These are phyloP conservation scores for Lachnellula willkommii DNA, from an alignment of 2,329 filamentous ascomycete genomes.

Conservation along the genomic window DNA sequence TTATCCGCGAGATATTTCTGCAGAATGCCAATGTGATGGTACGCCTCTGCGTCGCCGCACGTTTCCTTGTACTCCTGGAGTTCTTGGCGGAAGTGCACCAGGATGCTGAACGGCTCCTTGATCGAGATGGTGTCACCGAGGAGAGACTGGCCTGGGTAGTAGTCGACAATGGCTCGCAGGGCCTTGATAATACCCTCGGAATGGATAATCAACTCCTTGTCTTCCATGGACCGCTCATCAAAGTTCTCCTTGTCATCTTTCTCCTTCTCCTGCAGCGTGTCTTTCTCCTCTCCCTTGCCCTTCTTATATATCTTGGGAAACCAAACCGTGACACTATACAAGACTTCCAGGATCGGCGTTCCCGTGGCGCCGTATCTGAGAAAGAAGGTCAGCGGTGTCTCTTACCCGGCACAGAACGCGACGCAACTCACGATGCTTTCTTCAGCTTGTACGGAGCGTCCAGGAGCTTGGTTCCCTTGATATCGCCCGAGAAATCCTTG, in stretches of 20 bases:
- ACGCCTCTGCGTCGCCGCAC: constrained; percentile 19
- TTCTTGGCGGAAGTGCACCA: constrained; percentile 28
- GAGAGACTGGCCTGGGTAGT: constrained; percentile 20
- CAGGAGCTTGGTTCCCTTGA: constrained; percentile 19
- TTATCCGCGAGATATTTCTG: constrained; percentile 21
- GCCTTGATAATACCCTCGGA: constrained; percentile 23
- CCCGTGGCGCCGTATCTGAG: constrained; percentile 15
- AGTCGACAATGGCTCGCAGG: constrained; percentile 18
- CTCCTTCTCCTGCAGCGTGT: constrained; percentile 9
- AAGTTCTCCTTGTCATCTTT: constrained; percentile 15
- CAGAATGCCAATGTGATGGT: constrained; percentile 17
- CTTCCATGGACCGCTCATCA: constrained; percentile 23
- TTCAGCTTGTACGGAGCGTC: constrained; percentile 21
- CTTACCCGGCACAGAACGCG: too few relatives aligned
- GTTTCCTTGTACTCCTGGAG: constrained; percentile 18
- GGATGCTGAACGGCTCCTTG: constrained; percentile 35
- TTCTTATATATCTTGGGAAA: constrained; percentile 19
- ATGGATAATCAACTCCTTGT: constrained; percentile 23
- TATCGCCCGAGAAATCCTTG: constrained; percentile 19
- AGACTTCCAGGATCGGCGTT: constrained; percentile 19
- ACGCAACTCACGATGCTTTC: constrained; percentile 11
- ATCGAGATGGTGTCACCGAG: constrained; percentile 20
- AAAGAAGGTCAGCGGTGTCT: neutral
- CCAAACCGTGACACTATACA: constrained; percentile 22
- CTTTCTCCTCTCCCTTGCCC: constrained; percentile 8